Base-by-base conservation (phyloP, 805 yeast species). In the Wickerhamiella kurtzmanii region DNA sequence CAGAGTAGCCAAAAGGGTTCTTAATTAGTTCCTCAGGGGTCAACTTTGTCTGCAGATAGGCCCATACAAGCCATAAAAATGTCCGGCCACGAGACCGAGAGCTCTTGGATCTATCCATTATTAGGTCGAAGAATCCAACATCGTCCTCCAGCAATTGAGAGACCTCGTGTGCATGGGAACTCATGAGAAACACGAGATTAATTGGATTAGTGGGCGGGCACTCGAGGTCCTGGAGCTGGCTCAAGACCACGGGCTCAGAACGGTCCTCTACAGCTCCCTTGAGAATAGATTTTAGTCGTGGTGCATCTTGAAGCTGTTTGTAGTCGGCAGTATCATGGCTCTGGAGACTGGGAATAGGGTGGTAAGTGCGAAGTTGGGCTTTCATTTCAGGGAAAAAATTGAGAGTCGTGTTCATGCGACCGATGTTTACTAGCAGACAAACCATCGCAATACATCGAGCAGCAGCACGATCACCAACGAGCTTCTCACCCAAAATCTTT, bases 311-410 rank as follows among this genome's bases (percentile, higher is more conserved):
- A 37, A 89, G 69, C 48, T 86, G 92, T 60, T 82, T 85, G 41
- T 79, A 79, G 40, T 74, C 74, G 13, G 71, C 61, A 41, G 65
- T 64, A 45, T 70, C 74, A 48, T 75, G 76, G 2, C 81, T 77
- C 61, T 89, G 96, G 39, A 89, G 68, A 9, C 87, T 77, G 0
- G 98, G 98, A 32, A 89, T 85, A 11, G 95, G 82, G 64, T 89
- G 96, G 60, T 83, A 89, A 0, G 96, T 88, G 58, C 98, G 72
- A 52, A 89, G 71, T 54, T 87, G 89, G 0, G 95, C 85, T 56
- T 86, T 80, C 97, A 89, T 89, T 59, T 87, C 96, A 19, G 94
- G 85, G 48, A 86, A 95, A 60, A 89, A 67, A 64, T 89, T 89
- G 45, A 89, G 80, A 2, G 97, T 89, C 2, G 98, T 89, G 67